A percentile compares a stretch with the other conserved stretches of the same genome.
Conservation (phyloP, 139 green algal species). For the Micractinium sp. region DNA sequence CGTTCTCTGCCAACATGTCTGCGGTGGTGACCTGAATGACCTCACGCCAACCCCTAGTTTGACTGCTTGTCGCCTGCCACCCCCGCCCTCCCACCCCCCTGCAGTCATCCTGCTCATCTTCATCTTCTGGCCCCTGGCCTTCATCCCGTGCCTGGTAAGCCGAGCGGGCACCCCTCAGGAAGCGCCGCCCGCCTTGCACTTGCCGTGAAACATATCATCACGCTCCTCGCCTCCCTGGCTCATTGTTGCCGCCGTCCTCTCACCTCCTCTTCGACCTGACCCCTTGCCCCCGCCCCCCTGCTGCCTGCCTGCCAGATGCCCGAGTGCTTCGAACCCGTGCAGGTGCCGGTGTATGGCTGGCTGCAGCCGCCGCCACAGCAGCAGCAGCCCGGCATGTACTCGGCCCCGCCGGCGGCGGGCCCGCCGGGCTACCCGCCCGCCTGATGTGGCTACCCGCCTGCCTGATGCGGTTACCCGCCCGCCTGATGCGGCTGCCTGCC, state of each 20-base stretch:
- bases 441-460: background rate
- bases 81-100: too few species aligned
- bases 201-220: background rate
- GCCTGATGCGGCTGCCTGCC: background rate
- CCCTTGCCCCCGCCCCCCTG: background rate
- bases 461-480: background rate
- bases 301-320: background rate
- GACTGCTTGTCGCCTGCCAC: too few species aligned
- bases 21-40: too few species aligned
- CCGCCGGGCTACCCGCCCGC: background rate
- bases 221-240: background rate
- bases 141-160: background rate
- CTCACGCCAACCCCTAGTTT: too few species aligned
- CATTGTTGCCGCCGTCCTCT: background rate
- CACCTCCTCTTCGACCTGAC: too few species aligned
- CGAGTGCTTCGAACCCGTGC: background rate
- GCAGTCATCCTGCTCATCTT: conserved; percentile 2
- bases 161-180: background rate
- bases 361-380: background rate
- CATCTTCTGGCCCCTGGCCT: conserved; percentile 4
- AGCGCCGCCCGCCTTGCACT: background rate
- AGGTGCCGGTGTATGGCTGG: background rate
- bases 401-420: too few species aligned
- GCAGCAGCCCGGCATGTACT: background rate
- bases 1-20: too few species aligned